phyloP scores from a whole-genome alignment of 108 stramenopile species.

The Mediolabrus comicus region DNA sequence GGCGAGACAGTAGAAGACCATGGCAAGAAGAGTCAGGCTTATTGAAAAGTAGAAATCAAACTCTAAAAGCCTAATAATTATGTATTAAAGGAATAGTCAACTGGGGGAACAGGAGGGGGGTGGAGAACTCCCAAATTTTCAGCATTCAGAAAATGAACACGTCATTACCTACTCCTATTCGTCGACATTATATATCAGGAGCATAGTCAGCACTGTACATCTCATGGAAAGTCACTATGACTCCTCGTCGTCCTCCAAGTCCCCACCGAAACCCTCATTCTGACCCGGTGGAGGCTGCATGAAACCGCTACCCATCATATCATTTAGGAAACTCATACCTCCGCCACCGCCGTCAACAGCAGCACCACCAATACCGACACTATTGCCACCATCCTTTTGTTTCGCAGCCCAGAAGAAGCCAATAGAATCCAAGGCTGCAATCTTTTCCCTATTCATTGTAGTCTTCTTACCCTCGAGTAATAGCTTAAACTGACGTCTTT shows the following conservation, averaged over 20 bases:
- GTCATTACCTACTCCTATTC: too few relatives aligned
- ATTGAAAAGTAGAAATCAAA: neutral
- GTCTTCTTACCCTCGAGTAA: constrained; percentile 42
- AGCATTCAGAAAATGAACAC: too few relatives aligned
- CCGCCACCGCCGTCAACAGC: neutral
- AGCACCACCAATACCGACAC: neutral
- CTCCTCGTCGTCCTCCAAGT: too few relatives aligned
- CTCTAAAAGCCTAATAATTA: neutral
- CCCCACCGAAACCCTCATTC: neutral
- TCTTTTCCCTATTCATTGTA: constrained; percentile 50
- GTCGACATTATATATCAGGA: too few relatives aligned
- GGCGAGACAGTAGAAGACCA: neutral
- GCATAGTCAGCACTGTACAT: too few relatives aligned
- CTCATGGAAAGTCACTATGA: too few relatives aligned
- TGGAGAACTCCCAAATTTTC: too few relatives aligned
- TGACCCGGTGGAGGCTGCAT: too few relatives aligned
- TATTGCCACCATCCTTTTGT: neutral
- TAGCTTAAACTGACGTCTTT: constrained; percentile 43
- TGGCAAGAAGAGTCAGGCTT: neutral
- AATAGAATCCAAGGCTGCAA: constrained; percentile 29
- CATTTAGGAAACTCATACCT: too few relatives aligned
- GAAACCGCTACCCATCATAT: too few relatives aligned
- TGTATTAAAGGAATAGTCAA: too few relatives aligned
- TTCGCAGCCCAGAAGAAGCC: constrained; percentile 55
- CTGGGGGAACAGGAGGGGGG: too few relatives aligned